Percentiles rank a stretch among this genome's conserved stretches.
phyloP scores from a whole-genome alignment of 495 filamentous ascomycete genomes.

The Penicillium waksmanii region DNA sequence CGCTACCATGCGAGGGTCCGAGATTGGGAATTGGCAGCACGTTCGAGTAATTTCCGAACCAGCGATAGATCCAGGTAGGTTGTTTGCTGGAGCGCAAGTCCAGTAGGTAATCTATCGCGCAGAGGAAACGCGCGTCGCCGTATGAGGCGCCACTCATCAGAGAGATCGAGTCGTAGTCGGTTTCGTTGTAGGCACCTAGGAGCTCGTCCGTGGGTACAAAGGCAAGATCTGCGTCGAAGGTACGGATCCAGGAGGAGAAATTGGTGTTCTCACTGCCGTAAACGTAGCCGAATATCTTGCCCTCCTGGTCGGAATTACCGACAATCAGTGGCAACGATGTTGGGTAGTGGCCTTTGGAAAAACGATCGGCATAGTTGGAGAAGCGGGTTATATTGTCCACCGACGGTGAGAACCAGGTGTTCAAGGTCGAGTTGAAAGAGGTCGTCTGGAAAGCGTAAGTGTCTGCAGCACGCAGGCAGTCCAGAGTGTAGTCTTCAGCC shows the following conservation, averaged over 20 bases:
- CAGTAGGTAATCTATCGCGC: conserved; percentile 27
- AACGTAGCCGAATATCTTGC: conserved; percentile 26
- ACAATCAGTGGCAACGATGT: conserved; percentile 30
- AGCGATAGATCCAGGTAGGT: conserved; percentile 33
- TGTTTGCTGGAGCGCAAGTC: conserved; percentile 26
- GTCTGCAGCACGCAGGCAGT: conserved; percentile 29
- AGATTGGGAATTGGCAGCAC: conserved; percentile 22
- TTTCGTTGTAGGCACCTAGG: conserved; percentile 20
- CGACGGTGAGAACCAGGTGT: conserved; percentile 32
- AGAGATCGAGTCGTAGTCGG: conserved; percentile 28
- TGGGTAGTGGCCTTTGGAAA: conserved; percentile 23
- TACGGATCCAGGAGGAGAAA: conserved; percentile 29
- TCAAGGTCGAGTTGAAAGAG: conserved; percentile 32
- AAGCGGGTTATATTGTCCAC: conserved; percentile 32
- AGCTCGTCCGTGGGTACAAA: conserved; percentile 25
- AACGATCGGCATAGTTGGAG: conserved; percentile 29
- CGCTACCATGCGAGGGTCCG: conserved; percentile 30
- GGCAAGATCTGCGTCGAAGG: conserved; percentile 31
- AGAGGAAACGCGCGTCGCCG: conserved; percentile 34
- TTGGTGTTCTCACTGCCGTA: conserved; percentile 29
- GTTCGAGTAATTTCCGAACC: conserved; percentile 33
- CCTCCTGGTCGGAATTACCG: conserved; percentile 34
- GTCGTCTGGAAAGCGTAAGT: conserved; percentile 31
- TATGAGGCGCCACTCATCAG: conserved; percentile 33
- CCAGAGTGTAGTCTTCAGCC: conserved; percentile 23